A percentile compares a stretch with the other conserved stretches of the same genome.
Conservation (phyloP, 257 asterid genomes). For the Echites panduratus region DNA sequence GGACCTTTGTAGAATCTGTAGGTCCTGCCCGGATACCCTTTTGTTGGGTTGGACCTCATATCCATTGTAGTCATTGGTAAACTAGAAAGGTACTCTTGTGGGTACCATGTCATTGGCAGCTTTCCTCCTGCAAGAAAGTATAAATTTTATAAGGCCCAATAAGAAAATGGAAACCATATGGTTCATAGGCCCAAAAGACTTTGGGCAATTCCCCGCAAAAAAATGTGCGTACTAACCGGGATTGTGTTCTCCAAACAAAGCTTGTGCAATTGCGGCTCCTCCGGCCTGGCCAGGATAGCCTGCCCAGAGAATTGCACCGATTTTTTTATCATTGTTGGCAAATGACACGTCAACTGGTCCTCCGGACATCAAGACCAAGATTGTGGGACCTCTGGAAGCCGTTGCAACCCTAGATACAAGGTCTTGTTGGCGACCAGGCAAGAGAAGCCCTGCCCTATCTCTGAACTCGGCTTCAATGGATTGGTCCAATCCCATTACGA, state of each 20-base stretch:
- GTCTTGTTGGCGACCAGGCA: slow-evolving; percentile 67
- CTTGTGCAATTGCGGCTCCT: slow-evolving; percentile 74
- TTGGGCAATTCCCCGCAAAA: background rate
- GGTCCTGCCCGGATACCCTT: slow-evolving; percentile 67
- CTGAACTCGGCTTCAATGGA: slow-evolving; percentile 66
- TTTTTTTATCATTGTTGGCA: slow-evolving; percentile 52
- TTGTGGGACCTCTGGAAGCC: slow-evolving; percentile 56
- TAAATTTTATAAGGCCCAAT: background rate
- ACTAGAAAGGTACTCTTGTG: slow-evolving; percentile 57
- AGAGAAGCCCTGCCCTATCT: slow-evolving; percentile 55
- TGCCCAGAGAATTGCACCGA: slow-evolving; percentile 64
- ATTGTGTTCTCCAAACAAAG: slow-evolving; percentile 69
- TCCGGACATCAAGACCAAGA: slow-evolving; percentile 76
- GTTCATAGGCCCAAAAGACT: background rate
- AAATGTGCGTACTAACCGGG: slow-evolving; percentile 39
- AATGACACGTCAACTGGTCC: slow-evolving; percentile 72
- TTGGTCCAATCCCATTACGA: slow-evolving; percentile 76
- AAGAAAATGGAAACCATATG: background rate
- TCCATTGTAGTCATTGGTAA: slow-evolving; percentile 74
- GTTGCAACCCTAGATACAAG: slow-evolving; percentile 60
- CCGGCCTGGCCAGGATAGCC: slow-evolving; percentile 91
- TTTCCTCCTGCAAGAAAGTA: slow-evolving; percentile 51
- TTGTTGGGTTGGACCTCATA: slow-evolving; percentile 54
- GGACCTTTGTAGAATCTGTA: slow-evolving; percentile 74
- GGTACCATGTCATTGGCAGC: slow-evolving; percentile 93